Evolutionary conservation across 768 basidiomycete species (phyloP).

Genomic region (Rickenella mellea): DNA sequence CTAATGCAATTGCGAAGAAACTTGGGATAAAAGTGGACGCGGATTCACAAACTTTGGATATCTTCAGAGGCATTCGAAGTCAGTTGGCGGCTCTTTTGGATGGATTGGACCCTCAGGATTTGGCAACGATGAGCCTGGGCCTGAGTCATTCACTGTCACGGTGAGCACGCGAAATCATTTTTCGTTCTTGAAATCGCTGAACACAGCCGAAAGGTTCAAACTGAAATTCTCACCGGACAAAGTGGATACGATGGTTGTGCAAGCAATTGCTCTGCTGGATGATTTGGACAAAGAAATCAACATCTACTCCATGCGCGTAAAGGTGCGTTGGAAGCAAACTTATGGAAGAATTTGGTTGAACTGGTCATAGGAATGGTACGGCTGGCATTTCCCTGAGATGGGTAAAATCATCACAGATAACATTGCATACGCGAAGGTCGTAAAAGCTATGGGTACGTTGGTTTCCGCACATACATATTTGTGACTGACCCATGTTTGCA

Average conservation of each 20-base stretch:
- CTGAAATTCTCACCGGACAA: slow-evolving; percentile 99
- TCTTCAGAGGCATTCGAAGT: slow-evolving; percentile 91
- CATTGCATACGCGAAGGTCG: slow-evolving; percentile 90
- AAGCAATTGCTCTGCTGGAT: slow-evolving; percentile 95
- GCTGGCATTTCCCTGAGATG: slow-evolving; percentile 99
- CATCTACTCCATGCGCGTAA: slow-evolving; percentile 98
- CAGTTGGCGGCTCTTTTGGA: slow-evolving; percentile 84
- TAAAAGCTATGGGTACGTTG: slow-evolving; percentile 76
- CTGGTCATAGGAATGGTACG: slow-evolving; percentile 93
- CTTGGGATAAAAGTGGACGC: slow-evolving; percentile 78
- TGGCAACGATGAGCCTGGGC: slow-evolving; percentile 96
- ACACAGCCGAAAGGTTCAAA: slow-evolving; percentile 65
- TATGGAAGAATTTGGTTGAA: not conserved
- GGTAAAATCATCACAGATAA: slow-evolving; percentile 97
- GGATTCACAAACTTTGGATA: slow-evolving; percentile 53
- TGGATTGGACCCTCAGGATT: slow-evolving; percentile 85
- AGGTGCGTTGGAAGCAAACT: slow-evolving; percentile 42
- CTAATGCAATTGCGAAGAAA: slow-evolving; percentile 85
- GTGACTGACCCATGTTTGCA: not conserved
- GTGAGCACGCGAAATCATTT: slow-evolving; percentile 28
- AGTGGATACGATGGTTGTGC: slow-evolving; percentile 99
- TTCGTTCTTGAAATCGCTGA: not conserved
- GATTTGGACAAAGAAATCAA: slow-evolving; percentile 99
- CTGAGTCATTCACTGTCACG: slow-evolving; percentile 93
- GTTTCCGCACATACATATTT: not conserved